Percentiles rank a stretch among this genome's conserved stretches.
These are phyloP conservation scores for Vitis hybrid DNA, from an alignment of 177 flowering plant genomes.

Conservation along the genomic window DNA sequence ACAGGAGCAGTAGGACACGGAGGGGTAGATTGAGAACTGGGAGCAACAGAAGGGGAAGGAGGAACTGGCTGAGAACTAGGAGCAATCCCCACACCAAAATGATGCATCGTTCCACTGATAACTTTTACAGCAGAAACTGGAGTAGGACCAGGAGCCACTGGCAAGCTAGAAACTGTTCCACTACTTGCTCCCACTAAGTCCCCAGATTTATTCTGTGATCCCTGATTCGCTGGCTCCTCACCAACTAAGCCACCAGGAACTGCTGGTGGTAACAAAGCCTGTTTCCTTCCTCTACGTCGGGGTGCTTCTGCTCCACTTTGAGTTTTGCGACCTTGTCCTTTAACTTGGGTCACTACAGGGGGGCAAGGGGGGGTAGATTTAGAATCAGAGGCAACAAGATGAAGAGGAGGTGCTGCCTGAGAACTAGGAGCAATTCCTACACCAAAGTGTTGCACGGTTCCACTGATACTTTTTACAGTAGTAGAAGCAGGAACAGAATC, in stretches of 20 bases:
- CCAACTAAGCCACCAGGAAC: conserved; percentile 23
- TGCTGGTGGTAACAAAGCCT: conserved; percentile 25
- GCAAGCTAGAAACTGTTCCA: conserved; percentile 13
- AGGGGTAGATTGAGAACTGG: conserved; percentile 19
- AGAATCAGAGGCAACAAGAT: conserved; percentile 26
- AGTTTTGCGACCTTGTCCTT: conserved; percentile 38
- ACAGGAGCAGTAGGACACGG: conserved; percentile 17
- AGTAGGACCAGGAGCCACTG: not conserved
- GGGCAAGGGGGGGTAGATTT: conserved; percentile 19
- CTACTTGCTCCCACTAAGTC: not conserved
- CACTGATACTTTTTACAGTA: conserved; percentile 19
- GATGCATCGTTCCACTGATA: conserved; percentile 15
- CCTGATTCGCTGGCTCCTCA: conserved; percentile 19
- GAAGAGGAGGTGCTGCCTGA: conserved; percentile 10
- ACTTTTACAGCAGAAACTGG: conserved; percentile 14
- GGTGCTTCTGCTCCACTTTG: conserved; percentile 47
- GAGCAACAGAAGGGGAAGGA: conserved; percentile 17
- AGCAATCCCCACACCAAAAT: conserved; percentile 11
- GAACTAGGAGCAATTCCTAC: conserved; percentile 17
- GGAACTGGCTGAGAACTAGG: conserved; percentile 16
- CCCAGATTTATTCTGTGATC: conserved; percentile 4
- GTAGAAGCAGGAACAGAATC: conserved; percentile 24
- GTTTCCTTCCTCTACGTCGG: conserved; percentile 58
- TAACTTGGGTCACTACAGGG: conserved; percentile 29
- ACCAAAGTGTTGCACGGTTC: conserved; percentile 17